Conservation (phyloP, 768 basidiomycete species). For the Hygrocybe punicea region DNA sequence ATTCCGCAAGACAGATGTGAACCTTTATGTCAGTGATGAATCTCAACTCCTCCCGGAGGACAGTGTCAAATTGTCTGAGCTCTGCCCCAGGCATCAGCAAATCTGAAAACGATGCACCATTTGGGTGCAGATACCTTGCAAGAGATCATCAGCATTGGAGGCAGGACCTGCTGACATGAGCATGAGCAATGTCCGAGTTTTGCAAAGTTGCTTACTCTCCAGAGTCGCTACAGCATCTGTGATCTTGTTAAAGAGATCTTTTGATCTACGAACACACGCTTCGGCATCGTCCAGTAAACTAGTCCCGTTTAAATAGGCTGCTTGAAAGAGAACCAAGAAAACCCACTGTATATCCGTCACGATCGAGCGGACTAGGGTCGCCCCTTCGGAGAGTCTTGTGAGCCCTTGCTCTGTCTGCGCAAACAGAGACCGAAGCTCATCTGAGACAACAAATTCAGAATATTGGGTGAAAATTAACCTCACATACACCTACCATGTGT, state of each 20-base stretch:
- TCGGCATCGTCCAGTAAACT: conserved; percentile 64
- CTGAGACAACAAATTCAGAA: conserved; percentile 34
- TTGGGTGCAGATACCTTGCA: conserved; percentile 45
- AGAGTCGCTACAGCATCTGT: conserved; percentile 46
- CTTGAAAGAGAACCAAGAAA: neutral
- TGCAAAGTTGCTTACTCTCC: conserved; percentile 43
- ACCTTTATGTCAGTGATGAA: conserved; percentile 57
- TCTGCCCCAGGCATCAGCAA: conserved; percentile 40
- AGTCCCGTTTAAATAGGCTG: neutral
- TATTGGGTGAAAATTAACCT: neutral
- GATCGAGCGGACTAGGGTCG: conserved; percentile 53
- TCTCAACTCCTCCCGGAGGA: conserved; percentile 59
- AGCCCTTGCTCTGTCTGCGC: conserved; percentile 53
- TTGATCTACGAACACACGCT: conserved; percentile 50
- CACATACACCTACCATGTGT: conserved; percentile 56
- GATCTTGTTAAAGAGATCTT: conserved; percentile 57
- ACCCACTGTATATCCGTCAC: conserved; percentile 48
- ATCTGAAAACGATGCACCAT: neutral
- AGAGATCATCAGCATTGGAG: conserved; percentile 46
- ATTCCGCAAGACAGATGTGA: conserved; percentile 4
- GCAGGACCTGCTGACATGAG: conserved; percentile 36
- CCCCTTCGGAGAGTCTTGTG: conserved; percentile 51
- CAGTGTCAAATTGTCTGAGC: conserved; percentile 58
- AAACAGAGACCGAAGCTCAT: conserved; percentile 57
- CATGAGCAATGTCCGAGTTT: neutral